Evolutionary conservation across 441 rosid genomes (phyloP).

Genomic region (Jatropha multifida): DNA sequence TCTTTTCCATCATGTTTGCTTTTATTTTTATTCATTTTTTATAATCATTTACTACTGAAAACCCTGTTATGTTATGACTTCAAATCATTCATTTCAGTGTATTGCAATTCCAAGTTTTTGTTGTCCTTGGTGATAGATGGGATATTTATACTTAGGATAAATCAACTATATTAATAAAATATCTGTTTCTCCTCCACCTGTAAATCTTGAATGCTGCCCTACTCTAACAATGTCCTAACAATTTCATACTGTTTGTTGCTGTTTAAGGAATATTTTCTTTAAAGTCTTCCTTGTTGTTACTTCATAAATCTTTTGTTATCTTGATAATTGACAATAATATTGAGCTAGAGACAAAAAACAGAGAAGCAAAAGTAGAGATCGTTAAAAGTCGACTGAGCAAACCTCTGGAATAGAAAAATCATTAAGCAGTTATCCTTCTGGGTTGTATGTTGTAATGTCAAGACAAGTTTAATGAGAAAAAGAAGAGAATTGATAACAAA

Average conservation of each 20-base stretch:
- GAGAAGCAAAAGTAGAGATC: background rate
- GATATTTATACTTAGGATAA: background rate
- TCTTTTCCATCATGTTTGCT: background rate
- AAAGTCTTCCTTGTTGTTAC: background rate
- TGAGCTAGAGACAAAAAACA: background rate
- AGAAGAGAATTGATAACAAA: background rate
- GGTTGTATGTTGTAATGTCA: background rate
- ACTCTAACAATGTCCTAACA: background rate
- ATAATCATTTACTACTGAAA: background rate
- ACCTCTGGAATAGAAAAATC: constrained; percentile 2
- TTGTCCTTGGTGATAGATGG: background rate
- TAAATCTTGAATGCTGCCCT: background rate
- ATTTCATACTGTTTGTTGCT: constrained; percentile 10
- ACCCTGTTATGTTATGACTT: background rate
- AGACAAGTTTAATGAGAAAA: background rate
- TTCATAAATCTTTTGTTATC: background rate
- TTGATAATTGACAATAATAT: background rate
- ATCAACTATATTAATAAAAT: background rate
- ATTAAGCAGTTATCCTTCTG: background rate
- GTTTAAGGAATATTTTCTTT: background rate
- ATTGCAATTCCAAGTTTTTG: background rate
- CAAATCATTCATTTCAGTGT: background rate
- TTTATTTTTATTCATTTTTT: constrained; percentile 3
- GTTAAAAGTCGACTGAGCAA: background rate
- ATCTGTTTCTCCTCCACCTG: background rate